Evolutionary conservation across 192 early-diverging fungal species (phyloP).

Genomic region (Glomus cerebriforme): DNA sequence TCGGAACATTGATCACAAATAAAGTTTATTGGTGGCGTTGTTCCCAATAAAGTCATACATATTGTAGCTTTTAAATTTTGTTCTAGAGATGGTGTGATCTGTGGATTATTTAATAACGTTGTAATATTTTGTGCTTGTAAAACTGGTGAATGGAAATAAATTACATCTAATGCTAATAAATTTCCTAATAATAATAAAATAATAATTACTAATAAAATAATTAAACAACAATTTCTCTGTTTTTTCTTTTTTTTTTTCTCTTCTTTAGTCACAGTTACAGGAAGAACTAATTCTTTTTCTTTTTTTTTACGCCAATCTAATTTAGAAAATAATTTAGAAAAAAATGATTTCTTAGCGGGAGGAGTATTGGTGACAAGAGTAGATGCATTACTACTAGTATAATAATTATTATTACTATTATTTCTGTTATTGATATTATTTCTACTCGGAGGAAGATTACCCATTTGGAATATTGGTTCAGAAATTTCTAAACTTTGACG

Average conservation of each 20-base stretch:
- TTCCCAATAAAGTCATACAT: slow-evolving; percentile 3
- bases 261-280: background rate
- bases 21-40: background rate
- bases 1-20: slow-evolving; percentile 8
- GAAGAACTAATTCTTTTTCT: background rate
- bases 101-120: background rate
- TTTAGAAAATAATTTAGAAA: no score
- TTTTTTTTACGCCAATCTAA: background rate
- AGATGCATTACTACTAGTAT: no score
- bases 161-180: slow-evolving; percentile 6
- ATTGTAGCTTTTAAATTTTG: background rate
- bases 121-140: background rate
- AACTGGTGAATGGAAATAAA: background rate
- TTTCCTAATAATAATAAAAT: slow-evolving; percentile 21
- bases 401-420: no score
- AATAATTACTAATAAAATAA: slow-evolving; percentile 6
- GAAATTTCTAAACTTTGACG: background rate
- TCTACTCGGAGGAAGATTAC: no score
- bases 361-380: no score
- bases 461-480: background rate
- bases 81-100: background rate
- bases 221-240: slow-evolving; percentile 12
- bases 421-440: no score
- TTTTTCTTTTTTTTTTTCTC: slow-evolving; percentile 13
- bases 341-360: no score